Conservation (phyloP, 139 green algal species). For the Eudorina sp. region DNA sequence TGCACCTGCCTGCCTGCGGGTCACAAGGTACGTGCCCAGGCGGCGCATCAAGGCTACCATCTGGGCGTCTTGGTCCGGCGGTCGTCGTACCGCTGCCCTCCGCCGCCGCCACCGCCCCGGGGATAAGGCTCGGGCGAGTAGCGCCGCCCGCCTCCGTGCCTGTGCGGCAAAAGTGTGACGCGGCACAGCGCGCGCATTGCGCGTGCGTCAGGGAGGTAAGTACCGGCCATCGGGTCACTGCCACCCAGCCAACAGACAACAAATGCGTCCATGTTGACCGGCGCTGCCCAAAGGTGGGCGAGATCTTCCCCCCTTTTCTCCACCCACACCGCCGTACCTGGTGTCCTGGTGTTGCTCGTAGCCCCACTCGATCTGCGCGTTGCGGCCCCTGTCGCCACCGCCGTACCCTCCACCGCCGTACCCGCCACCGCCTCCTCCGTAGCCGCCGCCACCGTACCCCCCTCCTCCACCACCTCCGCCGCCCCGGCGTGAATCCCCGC, state of each 20-base stretch:
- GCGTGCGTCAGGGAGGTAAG: no score
- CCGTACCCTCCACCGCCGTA: slow-evolving; percentile 11
- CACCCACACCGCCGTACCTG: no score
- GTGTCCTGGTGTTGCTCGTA: background rate
- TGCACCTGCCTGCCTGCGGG: no score
- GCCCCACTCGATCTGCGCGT: slow-evolving; percentile 36
- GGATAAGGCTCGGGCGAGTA: slow-evolving; percentile 15
- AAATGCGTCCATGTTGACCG: no score
- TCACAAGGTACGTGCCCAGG: no score
- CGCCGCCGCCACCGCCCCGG: background rate
- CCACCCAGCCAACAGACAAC: no score
- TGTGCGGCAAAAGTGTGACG: no score
- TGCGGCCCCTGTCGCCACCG: slow-evolving; percentile 1
- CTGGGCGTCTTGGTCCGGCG: background rate
- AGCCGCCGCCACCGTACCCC: background rate
- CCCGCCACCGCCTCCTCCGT: background rate
- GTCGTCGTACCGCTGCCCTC: background rate
- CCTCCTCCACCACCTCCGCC: background rate
- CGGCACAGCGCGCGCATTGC: no score
- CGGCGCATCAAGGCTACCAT: no score
- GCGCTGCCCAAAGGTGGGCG: no score
- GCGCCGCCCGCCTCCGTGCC: background rate
- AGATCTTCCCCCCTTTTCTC: no score
- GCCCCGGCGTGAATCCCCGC: background rate
- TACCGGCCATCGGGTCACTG: no score